Evolutionary conservation across 2,329 filamentous ascomycete genomes (phyloP), one percentile per base, ranked within the genome.

Genomic region (Xylaria digitata): DNA sequence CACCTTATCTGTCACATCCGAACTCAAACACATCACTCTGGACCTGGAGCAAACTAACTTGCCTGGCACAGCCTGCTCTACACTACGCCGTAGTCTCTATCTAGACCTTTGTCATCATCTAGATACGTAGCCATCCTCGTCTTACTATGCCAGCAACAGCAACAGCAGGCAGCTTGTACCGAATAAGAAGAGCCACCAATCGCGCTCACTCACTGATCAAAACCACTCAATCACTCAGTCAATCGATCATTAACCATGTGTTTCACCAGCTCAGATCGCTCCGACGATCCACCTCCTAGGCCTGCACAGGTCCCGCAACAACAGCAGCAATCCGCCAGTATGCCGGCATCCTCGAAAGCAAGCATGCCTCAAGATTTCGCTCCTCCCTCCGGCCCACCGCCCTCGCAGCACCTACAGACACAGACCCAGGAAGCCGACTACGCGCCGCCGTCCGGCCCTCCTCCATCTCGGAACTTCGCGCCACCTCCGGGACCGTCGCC

Each of bases 181-280:
- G 37, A 23, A 49, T 40, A 42, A 26, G 45, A 37, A 30, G 26
- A 26, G 55, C 40, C 32, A 21, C n/a, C 52, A 23, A 17, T n/a
- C 30, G 23, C 30, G 37, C 37, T 15, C 13, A 40, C 37, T 15
- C 37, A 3, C 37, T 34, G 32, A 34, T 34, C 9, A 34, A 5
- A 26, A 37, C 34, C 37, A 34, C 37, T 30, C 52, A 30, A 15
- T 17, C 26, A 37, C 30, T 11, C n/a, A 37, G n/a, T n/a, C 40
- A 45, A 32, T 32, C 8, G 15, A 7, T 34, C 8, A 30, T 19
- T 15, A 30, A 8, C 15, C 9, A 86, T 86, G 84, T 86, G 84
- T 75, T 86, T 86, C 71, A 82, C 83, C 50, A 77, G 77, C 70
- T 83, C 82, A 56, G 78, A 82, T 63, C 79, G 81, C 55, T 72